Evolutionary conservation across 495 filamentous ascomycete genomes (phyloP).

Genomic region (Lasiosphaeria hispida): DNA sequence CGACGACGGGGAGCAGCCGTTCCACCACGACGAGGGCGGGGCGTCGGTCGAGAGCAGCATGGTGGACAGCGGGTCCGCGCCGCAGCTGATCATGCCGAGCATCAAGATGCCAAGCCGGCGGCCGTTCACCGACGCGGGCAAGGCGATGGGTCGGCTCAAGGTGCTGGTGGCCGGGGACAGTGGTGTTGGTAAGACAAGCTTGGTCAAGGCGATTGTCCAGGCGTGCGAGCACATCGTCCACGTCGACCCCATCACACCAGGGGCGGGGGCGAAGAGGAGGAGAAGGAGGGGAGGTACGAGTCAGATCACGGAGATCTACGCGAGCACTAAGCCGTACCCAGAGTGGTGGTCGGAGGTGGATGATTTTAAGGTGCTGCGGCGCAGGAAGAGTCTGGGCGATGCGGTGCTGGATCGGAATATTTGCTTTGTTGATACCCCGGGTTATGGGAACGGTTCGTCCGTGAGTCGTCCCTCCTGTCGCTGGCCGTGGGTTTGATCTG

Average conservation of each 20-base stretch:
- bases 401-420: constrained; percentile 87
- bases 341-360: constrained; percentile 93
- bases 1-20: constrained; percentile 16
- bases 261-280: constrained; percentile 17
- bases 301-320: constrained; percentile 76
- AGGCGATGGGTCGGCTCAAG: constrained; percentile 81
- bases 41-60: constrained; percentile 23
- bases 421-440: constrained; percentile 90
- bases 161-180: constrained; percentile 80
- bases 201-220: constrained; percentile 92
- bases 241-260: constrained; percentile 71
- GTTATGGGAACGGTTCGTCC: constrained; percentile 62
- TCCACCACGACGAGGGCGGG: no score
- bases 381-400: constrained; percentile 78
- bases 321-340: constrained; percentile 90
- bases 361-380: constrained; percentile 62
- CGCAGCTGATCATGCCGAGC: constrained; percentile 96
- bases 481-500: no score
- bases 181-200: constrained; percentile 83
- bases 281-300: constrained; percentile 35
- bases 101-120: constrained; percentile 91
- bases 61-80: constrained; percentile 56
- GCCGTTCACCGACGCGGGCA: constrained; percentile 87
- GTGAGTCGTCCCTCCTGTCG: constrained; percentile 38
- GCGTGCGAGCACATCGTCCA: constrained; percentile 96